Evolutionary conservation across 192 early-diverging fungal species (phyloP).

Genomic region (Coemansia sp.): DNA sequence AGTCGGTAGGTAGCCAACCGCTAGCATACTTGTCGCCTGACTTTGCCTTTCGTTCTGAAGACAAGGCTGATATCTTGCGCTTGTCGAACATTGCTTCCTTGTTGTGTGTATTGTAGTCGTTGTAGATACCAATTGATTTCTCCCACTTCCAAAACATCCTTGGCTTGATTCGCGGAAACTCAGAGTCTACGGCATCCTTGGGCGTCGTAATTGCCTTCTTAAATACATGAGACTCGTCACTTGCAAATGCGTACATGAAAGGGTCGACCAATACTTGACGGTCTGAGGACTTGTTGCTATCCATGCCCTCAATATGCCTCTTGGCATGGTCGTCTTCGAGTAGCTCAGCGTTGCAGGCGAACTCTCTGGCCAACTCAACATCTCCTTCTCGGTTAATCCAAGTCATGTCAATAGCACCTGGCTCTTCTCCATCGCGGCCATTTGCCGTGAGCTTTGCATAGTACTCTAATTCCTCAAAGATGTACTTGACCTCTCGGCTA

Average conservation of each 20-base stretch:
- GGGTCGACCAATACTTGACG: not conserved
- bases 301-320: not conserved
- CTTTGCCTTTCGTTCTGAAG: not conserved
- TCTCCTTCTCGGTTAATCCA: constrained; percentile 5
- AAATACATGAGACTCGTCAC: not conserved
- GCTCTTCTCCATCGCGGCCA: not conserved
- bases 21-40: not conserved
- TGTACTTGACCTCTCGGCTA: not conserved
- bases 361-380: not conserved
- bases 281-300: not conserved
- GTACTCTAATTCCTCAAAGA: constrained; percentile 1
- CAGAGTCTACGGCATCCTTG: not conserved
- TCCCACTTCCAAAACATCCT: not conserved
- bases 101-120: not conserved
- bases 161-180: not conserved
- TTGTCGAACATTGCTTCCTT: not conserved
- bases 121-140: not conserved
- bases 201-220: not conserved
- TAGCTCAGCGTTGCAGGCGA: not conserved
- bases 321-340: constrained; percentile 7
- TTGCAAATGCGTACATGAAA: constrained; percentile 1
- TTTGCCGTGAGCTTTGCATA: constrained; percentile 2
- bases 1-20: constrained; percentile 1
- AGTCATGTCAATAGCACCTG: constrained; percentile 8
- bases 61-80: not conserved